Evolutionary conservation across 176 grass and related monocot species (phyloP).

Genomic region (Dendrocalamus sinicus): DNA sequence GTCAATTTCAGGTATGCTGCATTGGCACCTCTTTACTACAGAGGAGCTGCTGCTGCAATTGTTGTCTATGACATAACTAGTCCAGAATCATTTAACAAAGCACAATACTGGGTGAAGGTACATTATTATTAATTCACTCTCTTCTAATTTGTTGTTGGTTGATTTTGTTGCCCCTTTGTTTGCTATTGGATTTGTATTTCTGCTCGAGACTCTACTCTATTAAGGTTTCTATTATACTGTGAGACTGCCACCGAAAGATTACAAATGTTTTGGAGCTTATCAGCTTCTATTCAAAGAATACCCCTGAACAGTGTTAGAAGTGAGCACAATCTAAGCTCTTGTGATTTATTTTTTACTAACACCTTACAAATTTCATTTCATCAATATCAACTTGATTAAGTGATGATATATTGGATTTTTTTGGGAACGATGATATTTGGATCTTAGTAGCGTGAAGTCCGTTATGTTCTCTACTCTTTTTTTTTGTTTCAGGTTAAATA

Average conservation of each 20-base stretch:
- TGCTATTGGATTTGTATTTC: not conserved
- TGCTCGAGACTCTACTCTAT: not conserved
- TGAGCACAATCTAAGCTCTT: not conserved
- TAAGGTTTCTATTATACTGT: slow-evolving; percentile 5
- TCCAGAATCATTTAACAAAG: slow-evolving; percentile 93
- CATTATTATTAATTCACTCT: slow-evolving; percentile 2
- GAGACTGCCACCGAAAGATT: slow-evolving; percentile 9
- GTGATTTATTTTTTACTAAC: not conserved
- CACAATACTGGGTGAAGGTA: slow-evolving; percentile 98
- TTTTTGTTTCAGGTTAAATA: not conserved
- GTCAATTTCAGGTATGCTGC: slow-evolving; percentile 81
- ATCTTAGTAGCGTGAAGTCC: not conserved
- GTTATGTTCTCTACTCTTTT: not conserved
- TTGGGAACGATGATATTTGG: not conserved
- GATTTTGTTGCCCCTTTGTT: not conserved
- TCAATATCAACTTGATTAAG: not conserved
- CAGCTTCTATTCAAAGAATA: not conserved
- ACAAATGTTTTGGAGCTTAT: not conserved
- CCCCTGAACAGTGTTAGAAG: not conserved
- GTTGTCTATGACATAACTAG: slow-evolving; percentile 98
- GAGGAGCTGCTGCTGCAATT: slow-evolving; percentile 88
- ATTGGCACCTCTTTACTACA: slow-evolving; percentile 94
- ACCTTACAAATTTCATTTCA: slow-evolving; percentile 12
- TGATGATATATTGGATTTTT: not conserved
- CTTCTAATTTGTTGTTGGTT: slow-evolving; percentile 15